Evolutionary conservation across 2,329 filamentous ascomycete genomes (phyloP), one percentile per base, ranked within the genome.

Genomic region (Colletotrichum graminicola): DNA sequence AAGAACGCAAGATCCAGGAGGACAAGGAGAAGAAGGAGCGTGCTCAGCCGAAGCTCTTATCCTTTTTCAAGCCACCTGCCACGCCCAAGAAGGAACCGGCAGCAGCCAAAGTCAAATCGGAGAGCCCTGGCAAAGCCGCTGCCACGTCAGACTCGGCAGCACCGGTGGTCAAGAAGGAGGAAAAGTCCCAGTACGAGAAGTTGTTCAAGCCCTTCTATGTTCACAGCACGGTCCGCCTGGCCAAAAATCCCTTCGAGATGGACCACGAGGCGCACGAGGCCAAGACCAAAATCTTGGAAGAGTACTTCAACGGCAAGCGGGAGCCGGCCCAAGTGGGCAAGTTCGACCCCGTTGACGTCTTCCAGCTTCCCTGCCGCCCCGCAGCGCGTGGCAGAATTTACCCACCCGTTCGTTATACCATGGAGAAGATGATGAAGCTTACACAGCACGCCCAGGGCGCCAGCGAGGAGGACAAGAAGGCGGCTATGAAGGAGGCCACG

Each of bases 141-240:
- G 29, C 54, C 11, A 72, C 14, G 62, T 73, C n/a, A 69, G 52
- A 60, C 11, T 23, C 29, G 6, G 55, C 79, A 76, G 6, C 71
- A 18, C 71, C 69, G 12, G 66, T 74, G 12, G 23, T 67, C 3
- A 66, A 75, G 23, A 74, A 76, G 49, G 76, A 78, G 32, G 39
- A 74, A 10, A 75, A 81, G 32, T 86, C 88, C 0, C 86, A 89
- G 55, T 95, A 94, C 75, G 84, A 92, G 23, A 90, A 89, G 75
- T 84, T 87, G 45, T 98, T 98, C 77, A 88, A 94, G 41, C 91
- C 93, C 0, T 98, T 98, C 79, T 95, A 92, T 73, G 78, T 96
- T 56, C 92, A 94, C 70, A 86, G 90, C 3, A 88, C 94, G 76
- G 92, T 94, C 1, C 88, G 82, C n/a, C 75, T 98, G 64, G 94